Base-by-base conservation (phyloP, 2,329 filamentous ascomycete genomes). In the Neurospora crassa region DNA sequence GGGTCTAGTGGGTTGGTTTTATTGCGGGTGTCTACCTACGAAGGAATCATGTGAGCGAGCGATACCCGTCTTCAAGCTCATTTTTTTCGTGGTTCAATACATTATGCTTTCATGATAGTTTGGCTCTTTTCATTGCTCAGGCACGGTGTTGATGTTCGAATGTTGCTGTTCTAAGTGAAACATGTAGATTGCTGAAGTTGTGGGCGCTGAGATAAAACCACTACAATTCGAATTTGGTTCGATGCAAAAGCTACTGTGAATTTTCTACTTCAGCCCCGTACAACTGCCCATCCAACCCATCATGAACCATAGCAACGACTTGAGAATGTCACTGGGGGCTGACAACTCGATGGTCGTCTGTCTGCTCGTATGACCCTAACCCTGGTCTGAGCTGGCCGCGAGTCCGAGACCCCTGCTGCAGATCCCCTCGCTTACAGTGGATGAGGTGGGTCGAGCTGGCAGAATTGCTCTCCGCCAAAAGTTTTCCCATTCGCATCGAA, bases 401-500 rank as follows among this genome's bases (percentile, higher is more conserved):
- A 14, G 0, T 63, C 29, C 16, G 3, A 63, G 53, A 63, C n/a
- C 53, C 53, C 29, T 63, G 53, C 53, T 37, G 53, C 53, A 63
- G 53, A 63, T 63, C 53, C 29, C 53, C 24, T 63, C 16, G 53
- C 16, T 63, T 37, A 59, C 29, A 63, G 16, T 67, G 69, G 63
- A 41, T 41, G 5, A 45, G 53, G 73, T 73, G 72, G 73, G 70
- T 72, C 69, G 29, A 2, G 10, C 20, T 67, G 73, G 73, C 73
- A 74, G 73, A 74, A 72, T 74, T 47, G 24, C 73, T 74, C 72
- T 74, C 73, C 73, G 73, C 53, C 53, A 63, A 63, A 63, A 63
- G 53, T 63, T 63, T 63, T 63, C 53, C 53, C 16, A 63, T 37
- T 37, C 24, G 53, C 53, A 63, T 63, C 53, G 53, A 63, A 34